Evolutionary conservation across 2,329 filamentous ascomycete species (phyloP), one percentile per base, ranked within the genome.

Genomic region (Neonectria coccinea): DNA sequence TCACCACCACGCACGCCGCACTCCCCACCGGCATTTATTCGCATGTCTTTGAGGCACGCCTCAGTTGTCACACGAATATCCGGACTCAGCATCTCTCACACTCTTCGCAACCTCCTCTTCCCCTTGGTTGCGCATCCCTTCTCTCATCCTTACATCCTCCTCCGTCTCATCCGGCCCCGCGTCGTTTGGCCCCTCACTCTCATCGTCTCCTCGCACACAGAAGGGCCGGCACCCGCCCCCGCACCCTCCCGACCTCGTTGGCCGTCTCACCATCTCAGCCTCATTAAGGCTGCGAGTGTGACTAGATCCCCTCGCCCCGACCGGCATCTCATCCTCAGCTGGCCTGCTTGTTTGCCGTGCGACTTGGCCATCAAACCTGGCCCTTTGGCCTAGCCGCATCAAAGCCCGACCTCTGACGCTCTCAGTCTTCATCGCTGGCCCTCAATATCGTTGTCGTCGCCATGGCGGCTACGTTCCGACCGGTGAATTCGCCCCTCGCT

Each of bases 401-500:
- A 7, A 29, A 39, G 33, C 33, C n/a, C 11, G 27, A n/a, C 12
- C 31, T 56, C 44, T 61, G 47, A 62, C 44, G 51, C 27, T 44
- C 56, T 45, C 52, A 53, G 60, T 50, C 29, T 36, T 18, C 44
- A 64, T 59, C 51, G 56, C 56, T 54, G 33, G 27, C 52, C 52
- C 56, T 47, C 62, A 62, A 70, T 57, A 58, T 22, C 52, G 16
- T 45, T 42, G 41, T 58, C 55, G 73, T 74, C 67, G 72, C 62
- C 62, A 85, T 85, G 84, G 83, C 83, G 70, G 80, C 82, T 63
- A 75, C 82, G 41, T 85, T 85, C 60, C 79, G 81, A 67, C 79
- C 84, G 31, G 83, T 85, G 66, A 85, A 85, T 71, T 80, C 80
- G 60, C 76, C 78, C 56, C 75, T 79, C 61, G 65, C 75, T 56